Conservation (phyloP, 176 grass and related monocot species). For the Aegilops tauschii region DNA sequence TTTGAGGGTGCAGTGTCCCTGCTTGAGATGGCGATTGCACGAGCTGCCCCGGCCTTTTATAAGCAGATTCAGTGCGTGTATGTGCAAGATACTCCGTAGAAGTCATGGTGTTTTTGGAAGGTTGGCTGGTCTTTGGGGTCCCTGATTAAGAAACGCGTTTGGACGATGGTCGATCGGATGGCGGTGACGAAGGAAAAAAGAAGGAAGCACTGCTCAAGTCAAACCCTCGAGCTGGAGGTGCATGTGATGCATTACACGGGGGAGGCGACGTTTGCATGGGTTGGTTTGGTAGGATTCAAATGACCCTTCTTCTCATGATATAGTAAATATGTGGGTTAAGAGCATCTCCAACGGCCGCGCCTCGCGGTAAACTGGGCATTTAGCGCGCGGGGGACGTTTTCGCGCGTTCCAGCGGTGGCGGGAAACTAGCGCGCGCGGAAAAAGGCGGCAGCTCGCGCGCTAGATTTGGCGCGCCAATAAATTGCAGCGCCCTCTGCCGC, state of each 20-base stretch:
- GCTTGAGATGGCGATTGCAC: constrained; percentile 1
- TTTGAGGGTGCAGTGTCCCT: neutral
- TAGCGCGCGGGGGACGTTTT: no score
- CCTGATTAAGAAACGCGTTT: constrained; percentile 32
- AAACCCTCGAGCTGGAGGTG: constrained; percentile 6
- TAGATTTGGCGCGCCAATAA: no score
- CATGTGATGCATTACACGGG: neutral
- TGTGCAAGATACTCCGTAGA: neutral
- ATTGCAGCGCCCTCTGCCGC: no score
- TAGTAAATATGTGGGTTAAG: no score
- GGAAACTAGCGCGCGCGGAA: no score
- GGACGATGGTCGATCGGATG: neutral
- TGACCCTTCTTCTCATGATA: neutral
- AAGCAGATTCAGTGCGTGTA: neutral
- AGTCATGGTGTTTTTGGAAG: constrained; percentile 10
- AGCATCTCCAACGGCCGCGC: no score
- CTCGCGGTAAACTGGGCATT: no score
- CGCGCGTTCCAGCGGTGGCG: no score
- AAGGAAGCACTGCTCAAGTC: neutral
- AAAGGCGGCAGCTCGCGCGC: no score
- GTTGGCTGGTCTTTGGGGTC: constrained; percentile 21
- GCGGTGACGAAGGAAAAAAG: constrained; percentile 6
- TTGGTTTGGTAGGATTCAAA: constrained; percentile 36
- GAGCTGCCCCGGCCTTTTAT: constrained; percentile 22
- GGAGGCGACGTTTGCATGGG: constrained; percentile 19